phyloP scores from a whole-genome alignment of 108 stramenopile species.

The Nitzschia sp. region DNA sequence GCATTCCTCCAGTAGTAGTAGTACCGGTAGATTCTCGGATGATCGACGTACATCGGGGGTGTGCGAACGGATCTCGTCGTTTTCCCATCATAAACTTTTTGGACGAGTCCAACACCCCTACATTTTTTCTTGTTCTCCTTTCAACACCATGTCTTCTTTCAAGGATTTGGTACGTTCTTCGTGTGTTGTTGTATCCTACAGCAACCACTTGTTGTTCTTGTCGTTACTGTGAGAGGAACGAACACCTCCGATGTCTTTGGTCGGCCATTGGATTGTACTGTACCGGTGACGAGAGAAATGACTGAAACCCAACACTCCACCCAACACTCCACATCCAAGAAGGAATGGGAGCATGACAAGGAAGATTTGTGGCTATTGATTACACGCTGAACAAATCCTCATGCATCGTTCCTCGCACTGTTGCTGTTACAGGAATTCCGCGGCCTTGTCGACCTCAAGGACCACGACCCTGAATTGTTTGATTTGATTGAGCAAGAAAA shows the following conservation, averaged over 20 bases:
- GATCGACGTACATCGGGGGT: too few species aligned
- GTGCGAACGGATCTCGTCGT: too few species aligned
- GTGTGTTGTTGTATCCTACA: too few species aligned
- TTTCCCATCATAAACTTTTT: too few species aligned
- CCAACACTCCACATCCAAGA: background rate
- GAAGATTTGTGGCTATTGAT: too few species aligned
- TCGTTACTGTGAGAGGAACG: background rate
- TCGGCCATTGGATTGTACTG: background rate
- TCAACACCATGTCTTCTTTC: constrained; percentile 57
- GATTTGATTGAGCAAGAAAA: constrained; percentile 97
- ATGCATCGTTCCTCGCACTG: background rate
- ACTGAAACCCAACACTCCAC: background rate
- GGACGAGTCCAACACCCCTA: background rate
- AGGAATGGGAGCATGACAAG: too few species aligned
- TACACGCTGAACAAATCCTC: too few species aligned
- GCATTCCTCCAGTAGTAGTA: too few species aligned
- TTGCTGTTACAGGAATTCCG: constrained; percentile 65
- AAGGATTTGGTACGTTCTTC: constrained; percentile 61
- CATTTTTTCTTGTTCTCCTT: background rate
- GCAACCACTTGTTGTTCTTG: background rate
- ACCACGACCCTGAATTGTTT: constrained; percentile 94
- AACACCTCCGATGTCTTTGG: too few species aligned
- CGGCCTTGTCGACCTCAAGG: constrained; percentile 87
- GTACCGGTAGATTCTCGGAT: too few species aligned
- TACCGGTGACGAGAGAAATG: background rate